Base-by-base conservation (phyloP, 495 filamentous ascomycete species). In the Jackrogersella multiformis region DNA sequence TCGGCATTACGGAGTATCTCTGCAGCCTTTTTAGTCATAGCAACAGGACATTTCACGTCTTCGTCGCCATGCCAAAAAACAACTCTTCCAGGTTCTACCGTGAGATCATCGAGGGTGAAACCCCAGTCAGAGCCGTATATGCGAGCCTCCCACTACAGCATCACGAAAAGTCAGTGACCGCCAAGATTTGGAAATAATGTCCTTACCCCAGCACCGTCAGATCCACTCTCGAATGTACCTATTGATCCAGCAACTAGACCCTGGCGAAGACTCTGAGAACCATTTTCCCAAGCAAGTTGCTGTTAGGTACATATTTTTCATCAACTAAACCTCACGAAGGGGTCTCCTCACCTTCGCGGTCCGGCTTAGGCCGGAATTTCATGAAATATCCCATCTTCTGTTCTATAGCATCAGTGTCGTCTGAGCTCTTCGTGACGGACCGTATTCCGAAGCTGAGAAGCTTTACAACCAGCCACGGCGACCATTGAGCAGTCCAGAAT, bases 1-100 rank as follows among this genome's bases (percentile, higher is more conserved):
- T 61, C 62, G 0, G 44, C 48, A 36, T 58, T 54, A 0, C n/a
- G 61, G 18, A 70, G 46, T 7, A 66, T 12, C 9, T 51, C 44
- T 10, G 56, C 55, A 3, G 67, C 67, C 42, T 70, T 70, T 30
- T 66, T 38, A 2, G 61, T 62, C 67, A 61, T 66, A 5, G 35
- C 46, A 15, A 70, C 9, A 1, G 67, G 61, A 4, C 44, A 48
- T 10, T 70, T 70, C 13, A 42, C 56, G 21, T 70, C 67, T 30
- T 61, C 12, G 4, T 24, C 39, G 6, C 67, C 61, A 18, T 70
- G 61, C 61, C 67, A 70, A 0, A 54, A 1, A 4, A 66, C 30
- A 18, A 66, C 2, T 44, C 35, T 36, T 1, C 57, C 64, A 5
- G 38, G 39, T 20, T 61, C 56, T 32, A 30, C 24, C 4, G 30